A percentile compares a stretch with the other conserved stretches of the same genome.
Conservation (phyloP, 257 asterid genomes). For the Nicotiana tomentosiformis region DNA sequence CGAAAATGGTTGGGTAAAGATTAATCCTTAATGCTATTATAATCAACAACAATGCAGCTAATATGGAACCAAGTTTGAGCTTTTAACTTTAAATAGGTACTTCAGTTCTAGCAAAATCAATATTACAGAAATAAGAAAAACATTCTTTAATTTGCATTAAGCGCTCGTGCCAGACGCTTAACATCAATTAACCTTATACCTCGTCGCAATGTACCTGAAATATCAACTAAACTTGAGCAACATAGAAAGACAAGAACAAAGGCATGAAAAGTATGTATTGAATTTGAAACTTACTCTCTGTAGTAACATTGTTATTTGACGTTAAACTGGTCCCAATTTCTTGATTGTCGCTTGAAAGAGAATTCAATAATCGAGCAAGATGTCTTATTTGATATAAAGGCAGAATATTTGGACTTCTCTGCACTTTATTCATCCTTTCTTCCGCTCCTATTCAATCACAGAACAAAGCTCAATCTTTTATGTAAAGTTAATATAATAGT, state of each 20-base stretch:
- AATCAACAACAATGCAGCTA: neutral
- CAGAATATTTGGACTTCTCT: slow-evolving; percentile 3
- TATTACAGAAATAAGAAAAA: neutral
- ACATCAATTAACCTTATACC: slow-evolving; percentile 25
- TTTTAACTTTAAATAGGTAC: neutral
- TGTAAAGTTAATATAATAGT: neutral
- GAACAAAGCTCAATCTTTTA: neutral
- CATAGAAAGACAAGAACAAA: neutral
- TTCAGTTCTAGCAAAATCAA: neutral
- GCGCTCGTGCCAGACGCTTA: slow-evolving; percentile 30
- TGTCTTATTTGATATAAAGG: slow-evolving; percentile 27
- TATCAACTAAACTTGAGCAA: neutral
- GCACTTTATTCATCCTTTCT: neutral
- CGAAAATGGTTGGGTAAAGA: neutral
- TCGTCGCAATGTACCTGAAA: slow-evolving; percentile 16
- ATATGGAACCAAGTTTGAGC: neutral
- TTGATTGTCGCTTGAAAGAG: neutral
- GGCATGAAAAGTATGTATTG: neutral
- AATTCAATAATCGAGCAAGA: slow-evolving; percentile 24
- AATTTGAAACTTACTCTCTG: neutral
- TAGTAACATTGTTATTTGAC: neutral
- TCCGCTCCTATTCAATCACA: neutral
- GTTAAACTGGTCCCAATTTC: neutral
- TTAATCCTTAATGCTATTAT: too few species aligned
- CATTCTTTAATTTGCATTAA: slow-evolving; percentile 5